Evolutionary conservation across 225 moss, liverwort and hornwort species (phyloP).

Genomic region (Pleurozium schreberi): DNA sequence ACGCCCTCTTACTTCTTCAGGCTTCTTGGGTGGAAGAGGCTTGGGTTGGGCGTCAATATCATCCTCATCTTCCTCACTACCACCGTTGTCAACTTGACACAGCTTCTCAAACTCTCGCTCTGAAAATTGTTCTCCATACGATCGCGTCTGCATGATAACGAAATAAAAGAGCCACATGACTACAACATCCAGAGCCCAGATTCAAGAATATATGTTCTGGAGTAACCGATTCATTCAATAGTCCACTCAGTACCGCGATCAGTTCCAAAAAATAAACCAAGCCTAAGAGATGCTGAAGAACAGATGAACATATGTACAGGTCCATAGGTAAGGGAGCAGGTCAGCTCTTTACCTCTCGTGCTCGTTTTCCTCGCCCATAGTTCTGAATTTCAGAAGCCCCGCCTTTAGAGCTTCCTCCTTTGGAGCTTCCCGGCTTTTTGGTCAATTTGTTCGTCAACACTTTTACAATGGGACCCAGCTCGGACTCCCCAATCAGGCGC

Average conservation of each 20-base stretch:
- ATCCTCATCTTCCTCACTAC: conserved; percentile 16
- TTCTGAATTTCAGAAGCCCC: conserved; percentile 55
- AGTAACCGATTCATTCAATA: neutral
- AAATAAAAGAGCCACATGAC: neutral
- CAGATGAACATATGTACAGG: too few species aligned
- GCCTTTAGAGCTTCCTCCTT: conserved; percentile 40
- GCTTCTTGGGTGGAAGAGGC: conserved; percentile 25
- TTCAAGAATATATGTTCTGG: neutral
- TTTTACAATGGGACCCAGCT: conserved; percentile 70
- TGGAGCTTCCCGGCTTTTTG: conserved; percentile 49
- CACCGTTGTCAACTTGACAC: conserved; percentile 55
- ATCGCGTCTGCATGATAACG: conserved; percentile 16
- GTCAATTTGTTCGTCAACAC: conserved; percentile 64
- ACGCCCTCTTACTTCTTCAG: conserved; percentile 34
- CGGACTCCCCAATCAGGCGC: conserved; percentile 80
- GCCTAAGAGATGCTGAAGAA: neutral
- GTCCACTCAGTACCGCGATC: neutral
- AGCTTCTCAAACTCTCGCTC: conserved; percentile 92
- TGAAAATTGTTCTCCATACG: conserved; percentile 72
- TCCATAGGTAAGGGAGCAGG: neutral
- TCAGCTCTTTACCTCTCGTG: conserved; percentile 57
- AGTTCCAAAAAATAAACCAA: neutral
- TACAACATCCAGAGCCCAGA: neutral
- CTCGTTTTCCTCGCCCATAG: conserved; percentile 92
- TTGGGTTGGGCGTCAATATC: neutral